Conservation (phyloP, 78 protist genomes). For the Acrasis kona region DNA sequence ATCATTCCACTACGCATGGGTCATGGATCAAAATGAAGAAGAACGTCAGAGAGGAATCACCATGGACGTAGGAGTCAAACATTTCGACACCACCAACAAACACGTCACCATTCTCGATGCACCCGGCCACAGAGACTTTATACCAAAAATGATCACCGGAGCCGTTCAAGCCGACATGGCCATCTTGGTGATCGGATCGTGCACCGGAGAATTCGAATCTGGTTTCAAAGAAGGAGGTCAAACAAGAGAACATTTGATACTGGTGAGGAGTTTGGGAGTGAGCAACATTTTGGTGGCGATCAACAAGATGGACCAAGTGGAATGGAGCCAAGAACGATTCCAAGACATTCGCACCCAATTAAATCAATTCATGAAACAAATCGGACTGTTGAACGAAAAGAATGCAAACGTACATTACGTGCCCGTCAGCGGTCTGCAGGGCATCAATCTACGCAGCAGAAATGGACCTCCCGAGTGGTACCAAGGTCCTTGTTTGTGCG, state of each 20-base stretch:
- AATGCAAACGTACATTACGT: constrained; percentile 41
- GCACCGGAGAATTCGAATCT: constrained; percentile 79
- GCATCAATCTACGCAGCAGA: constrained; percentile 47
- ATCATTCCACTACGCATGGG: constrained; percentile 96
- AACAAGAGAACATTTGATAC: constrained; percentile 90
- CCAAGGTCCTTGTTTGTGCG: constrained; percentile 54
- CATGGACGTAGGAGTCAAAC: constrained; percentile 71
- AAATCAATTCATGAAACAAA: constrained; percentile 5
- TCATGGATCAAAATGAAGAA: constrained; percentile 75
- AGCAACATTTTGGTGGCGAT: constrained; percentile 69
- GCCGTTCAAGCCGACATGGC: constrained; percentile 92
- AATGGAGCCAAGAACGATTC: constrained; percentile 71
- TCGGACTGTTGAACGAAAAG: constrained; percentile 55
- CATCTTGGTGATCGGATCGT: constrained; percentile 76
- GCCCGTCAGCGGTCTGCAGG: constrained; percentile 81
- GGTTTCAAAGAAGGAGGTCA: constrained; percentile 95
- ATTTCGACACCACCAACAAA: constrained; percentile 46
- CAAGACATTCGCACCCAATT: constrained; percentile 42
- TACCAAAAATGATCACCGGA: constrained; percentile 90
- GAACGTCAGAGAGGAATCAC: constrained; percentile 77
- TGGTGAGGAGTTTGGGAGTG: constrained; percentile 88
- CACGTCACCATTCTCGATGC: constrained; percentile 92
- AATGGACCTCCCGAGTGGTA: constrained; percentile 53
- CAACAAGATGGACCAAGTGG: constrained; percentile 96
- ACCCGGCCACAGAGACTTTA: constrained; percentile 97